These are phyloP conservation scores for Macadamia tetraphylla DNA, from an alignment of 164 flowering plant species.

Conservation along the genomic window DNA sequence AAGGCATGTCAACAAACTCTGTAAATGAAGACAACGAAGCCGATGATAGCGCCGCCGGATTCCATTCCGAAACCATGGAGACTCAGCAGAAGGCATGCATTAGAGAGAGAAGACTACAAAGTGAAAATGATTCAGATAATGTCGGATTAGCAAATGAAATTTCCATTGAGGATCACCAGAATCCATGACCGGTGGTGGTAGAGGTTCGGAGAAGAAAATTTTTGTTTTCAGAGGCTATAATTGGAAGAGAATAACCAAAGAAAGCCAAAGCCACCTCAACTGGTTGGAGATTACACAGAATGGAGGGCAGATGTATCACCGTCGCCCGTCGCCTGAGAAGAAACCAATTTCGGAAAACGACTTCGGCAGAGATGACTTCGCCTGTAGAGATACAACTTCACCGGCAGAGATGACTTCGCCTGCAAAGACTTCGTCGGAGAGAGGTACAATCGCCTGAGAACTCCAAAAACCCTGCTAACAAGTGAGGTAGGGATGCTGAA, in stretches of 20 bases:
- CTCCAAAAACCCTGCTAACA: too few relatives aligned
- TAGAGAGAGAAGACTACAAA: not conserved
- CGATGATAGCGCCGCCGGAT: slow-evolving; percentile 1
- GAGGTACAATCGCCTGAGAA: too few relatives aligned
- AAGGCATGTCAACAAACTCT: slow-evolving; percentile 11
- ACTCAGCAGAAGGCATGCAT: slow-evolving; percentile 39
- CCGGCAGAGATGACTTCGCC: too few relatives aligned
- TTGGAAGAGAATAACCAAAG: not conserved
- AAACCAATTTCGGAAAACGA: too few relatives aligned
- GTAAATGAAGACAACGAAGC: not conserved
- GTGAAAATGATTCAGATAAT: not conserved
- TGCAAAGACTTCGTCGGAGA: too few relatives aligned
- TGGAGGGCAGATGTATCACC: too few relatives aligned
- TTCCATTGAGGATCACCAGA: not conserved
- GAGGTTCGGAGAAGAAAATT: not conserved
- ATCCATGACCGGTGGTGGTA: not conserved
- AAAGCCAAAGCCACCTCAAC: not conserved
- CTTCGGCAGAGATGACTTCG: too few relatives aligned
- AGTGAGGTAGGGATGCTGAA: too few relatives aligned
- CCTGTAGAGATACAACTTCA: too few relatives aligned
- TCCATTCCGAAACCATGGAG: slow-evolving; percentile 14
- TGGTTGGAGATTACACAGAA: too few relatives aligned
- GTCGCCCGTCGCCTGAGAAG: too few relatives aligned
- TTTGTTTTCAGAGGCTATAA: not conserved
- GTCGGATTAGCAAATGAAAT: not conserved